Base-by-base conservation (phyloP, 108 stramenopile species). In the Pseudonitzschia multistriata region DNA sequence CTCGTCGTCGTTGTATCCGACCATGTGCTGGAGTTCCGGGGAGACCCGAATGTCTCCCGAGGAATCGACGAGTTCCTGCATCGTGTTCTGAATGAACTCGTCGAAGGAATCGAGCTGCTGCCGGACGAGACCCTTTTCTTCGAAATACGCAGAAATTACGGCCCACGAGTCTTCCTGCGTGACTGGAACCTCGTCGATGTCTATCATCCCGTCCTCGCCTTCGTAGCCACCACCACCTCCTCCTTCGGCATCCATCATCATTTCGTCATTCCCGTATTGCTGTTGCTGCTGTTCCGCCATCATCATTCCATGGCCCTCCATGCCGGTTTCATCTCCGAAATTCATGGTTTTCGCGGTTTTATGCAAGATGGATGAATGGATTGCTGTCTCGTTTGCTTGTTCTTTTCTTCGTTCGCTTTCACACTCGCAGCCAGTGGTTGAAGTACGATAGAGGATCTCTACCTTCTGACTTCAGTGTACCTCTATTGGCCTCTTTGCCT, bases 101-200 rank as follows among this genome's bases (percentile, higher is more conserved):
- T 99, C 97, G 79, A 98, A 99, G 8, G 96, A 97, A 74, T 99
- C 99, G 42, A 99, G 83, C 74, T 99, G 99, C 81, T 99, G 99
- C 35, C 97, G 85, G 25, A 99, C 99, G 21, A 99, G 85, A 13
- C 99, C 99, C 78, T 98, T 99, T 75, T 98, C 98, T 69, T 96
- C 97, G 72, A 99, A 98, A 69, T 98, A 99, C 49, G 95, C 88
- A 28, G 88, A 88, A 73, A 99, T 99, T 19, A 98, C 97, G 2
- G 96, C 94, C 98, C 98, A 99, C 1, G 97, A 92, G 70, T 99
- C 98, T 70, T 99, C 98, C 76, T 98, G 98, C 28, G 97, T 96
- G 49, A 98, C 96, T 30, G 96, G 95, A 55, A 95, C 80, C 42
- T 85, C 88, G 36, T 89, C 83, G 2, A 78, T 70, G 57, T 87